Base-by-base conservation (phyloP, 352 stramenopile genomes). In the Globisporangium acanthophoron region DNA sequence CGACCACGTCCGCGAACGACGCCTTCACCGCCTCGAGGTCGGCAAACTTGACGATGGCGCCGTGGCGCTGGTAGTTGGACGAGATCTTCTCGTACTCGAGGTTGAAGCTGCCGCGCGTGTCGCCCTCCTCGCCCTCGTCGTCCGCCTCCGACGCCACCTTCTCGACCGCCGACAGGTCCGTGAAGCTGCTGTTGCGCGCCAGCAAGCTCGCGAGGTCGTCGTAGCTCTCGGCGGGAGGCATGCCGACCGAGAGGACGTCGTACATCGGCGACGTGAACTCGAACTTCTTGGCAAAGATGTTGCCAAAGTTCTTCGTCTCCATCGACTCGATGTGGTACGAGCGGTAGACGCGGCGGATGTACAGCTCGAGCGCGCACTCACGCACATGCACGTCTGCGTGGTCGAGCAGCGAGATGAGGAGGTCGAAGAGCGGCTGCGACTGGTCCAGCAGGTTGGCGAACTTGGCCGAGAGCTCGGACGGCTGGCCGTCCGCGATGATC, bases 11-110 rank as follows among this genome's bases (percentile, higher is more conserved):
- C 5, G 64, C 68, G 52, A 92, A 89, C 24, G 80, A 63, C 24
- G 81, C 71, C 62, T 95, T 69, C 52, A 96, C 77, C 15, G 85
- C 64, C 57, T 87, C 81, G 8, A 98, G 64, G 24, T 76, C 85
- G n/a, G 87, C 71, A 49, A 96, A 82, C 56, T 97, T 90, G 56
- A 92, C 80, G 59, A 97, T 92, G 21, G 96, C 76, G 48, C 88
- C 85, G 58, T 92, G 80, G 45, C 83, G 83, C 54, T 87, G 62
- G 51, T 88, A 78, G 18, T 63, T 75, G 7, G 85, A 66, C 24
- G 85, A 89, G 39, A 95, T 83, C 52, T 89, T 88, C 50, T 88
- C 75, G 58, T 87, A 85, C 61, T 82, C 74, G 47, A 87, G 74
- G 27, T 85, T 70, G 45, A 69, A 79, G 59, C 50, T 71, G 21